Evolutionary conservation across 805 yeast species (phyloP), one percentile per base, ranked within the genome.

Genomic region (Ogataea henricii): DNA sequence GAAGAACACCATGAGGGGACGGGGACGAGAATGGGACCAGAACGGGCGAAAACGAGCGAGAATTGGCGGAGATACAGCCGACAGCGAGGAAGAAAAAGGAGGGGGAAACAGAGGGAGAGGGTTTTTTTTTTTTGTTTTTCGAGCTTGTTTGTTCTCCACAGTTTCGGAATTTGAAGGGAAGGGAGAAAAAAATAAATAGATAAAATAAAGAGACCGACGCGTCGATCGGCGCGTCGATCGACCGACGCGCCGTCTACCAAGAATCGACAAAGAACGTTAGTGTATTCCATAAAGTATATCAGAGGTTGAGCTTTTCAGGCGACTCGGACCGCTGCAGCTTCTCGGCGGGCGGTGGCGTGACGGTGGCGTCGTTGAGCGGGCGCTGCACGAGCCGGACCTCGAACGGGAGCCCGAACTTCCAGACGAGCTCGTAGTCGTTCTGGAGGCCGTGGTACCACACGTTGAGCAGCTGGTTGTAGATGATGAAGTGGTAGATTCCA

Each of bases 401-500:
- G 7, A 88, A 86, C 13, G 86, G 66, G 39, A 83, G 55, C 5
- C 83, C 82, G 51, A 71, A 73, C 32, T 71, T 71, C 80, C 87
- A 77, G 20, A 74, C 69, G 58, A 82, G 78, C 45, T 66, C 66
- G 63, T 78, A 89, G 27, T 77, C 74, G 23, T 73, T 62, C 27
- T 79, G 76, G 10, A 68, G 68, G 2, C 81, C 81, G 14, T 74
- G 72, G 52, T 85, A 73, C 67, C 84, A 81, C 34, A 82, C 67
- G 54, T 94, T 78, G 53, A 90, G 71, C 56, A 85, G 82, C 68
- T 88, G 90, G 58, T 83, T 74, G 61, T 84, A 88, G 3, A 86
- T 82, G 53, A 90, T 75, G 65, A 87, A 89, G 63, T 75, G 85
- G 68, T 89, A 91, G 10, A 90, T 91, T 1, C 96, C 96, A 16